These are phyloP conservation scores for Hippophae rhamnoides DNA, from an alignment of 306 rosid species.

Conservation along the genomic window DNA sequence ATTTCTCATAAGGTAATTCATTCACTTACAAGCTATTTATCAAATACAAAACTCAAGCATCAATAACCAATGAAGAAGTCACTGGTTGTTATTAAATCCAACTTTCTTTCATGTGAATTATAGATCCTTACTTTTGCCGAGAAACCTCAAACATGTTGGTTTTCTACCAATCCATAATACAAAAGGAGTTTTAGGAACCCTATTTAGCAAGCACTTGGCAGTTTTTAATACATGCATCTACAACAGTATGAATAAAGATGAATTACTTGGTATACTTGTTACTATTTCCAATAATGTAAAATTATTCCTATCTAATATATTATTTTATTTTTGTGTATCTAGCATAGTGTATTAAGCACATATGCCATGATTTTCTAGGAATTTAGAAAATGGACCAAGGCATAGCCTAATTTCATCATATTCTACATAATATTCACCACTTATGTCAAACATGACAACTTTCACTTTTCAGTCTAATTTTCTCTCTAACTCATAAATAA, in stretches of 20 bases:
- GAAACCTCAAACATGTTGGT: too few species aligned
- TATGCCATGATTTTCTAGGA: neutral
- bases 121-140: too few species aligned
- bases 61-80: too few species aligned
- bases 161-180: too few species aligned
- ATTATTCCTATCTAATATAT: neutral
- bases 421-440: neutral
- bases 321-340: neutral
- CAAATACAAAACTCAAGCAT: too few species aligned
- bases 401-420: neutral
- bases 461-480: neutral
- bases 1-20: too few species aligned
- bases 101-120: too few species aligned
- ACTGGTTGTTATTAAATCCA: too few species aligned
- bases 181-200: too few species aligned
- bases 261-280: neutral
- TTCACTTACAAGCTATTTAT: too few species aligned
- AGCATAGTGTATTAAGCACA: neutral
- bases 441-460: neutral
- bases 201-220: too few species aligned
- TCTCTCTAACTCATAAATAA: neutral
- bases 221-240: neutral
- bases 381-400: neutral
- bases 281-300: neutral
- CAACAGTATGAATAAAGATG: neutral